Evolutionary conservation across 2,329 filamentous ascomycete genomes (phyloP).

Genomic region (Cytospora piceicola): DNA sequence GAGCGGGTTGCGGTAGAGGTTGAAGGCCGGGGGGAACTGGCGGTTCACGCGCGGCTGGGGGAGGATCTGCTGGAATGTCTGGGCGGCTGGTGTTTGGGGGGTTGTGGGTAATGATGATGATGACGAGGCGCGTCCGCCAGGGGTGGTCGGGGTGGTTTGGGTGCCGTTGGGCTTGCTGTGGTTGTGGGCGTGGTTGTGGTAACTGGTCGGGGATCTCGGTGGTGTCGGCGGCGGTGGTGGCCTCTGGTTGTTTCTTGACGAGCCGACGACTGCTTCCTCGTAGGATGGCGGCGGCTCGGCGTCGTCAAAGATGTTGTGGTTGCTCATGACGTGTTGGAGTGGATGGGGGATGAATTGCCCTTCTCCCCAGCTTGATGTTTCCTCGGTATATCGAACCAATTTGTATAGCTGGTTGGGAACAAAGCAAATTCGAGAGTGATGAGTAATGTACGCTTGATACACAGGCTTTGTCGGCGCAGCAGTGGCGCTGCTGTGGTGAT

Average conservation of each 20-base stretch:
- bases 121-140: background rate
- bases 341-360: background rate
- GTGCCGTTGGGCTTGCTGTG: background rate
- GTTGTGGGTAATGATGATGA: conserved; percentile 6
- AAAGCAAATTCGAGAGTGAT: background rate
- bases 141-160: background rate
- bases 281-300: conserved; percentile 26
- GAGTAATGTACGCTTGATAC: too few species aligned
- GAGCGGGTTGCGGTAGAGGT: conserved; percentile 37
- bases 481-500: background rate
- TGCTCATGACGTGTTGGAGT: conserved; percentile 10
- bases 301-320: conserved; percentile 11
- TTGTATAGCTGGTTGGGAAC: background rate
- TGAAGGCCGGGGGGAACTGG: conserved; percentile 41
- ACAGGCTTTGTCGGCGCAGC: too few species aligned
- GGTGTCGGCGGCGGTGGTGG: conserved; percentile 13
- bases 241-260: conserved; percentile 8
- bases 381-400: background rate
- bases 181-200: conserved; percentile 2
- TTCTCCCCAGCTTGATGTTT: background rate
- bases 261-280: conserved; percentile 21
- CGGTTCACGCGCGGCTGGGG: conserved; percentile 26
- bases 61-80: conserved; percentile 25
- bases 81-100: conserved; percentile 19
- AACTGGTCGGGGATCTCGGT: background rate